phyloP scores from a whole-genome alignment of 148 eudicot species.

The Oxyria digyna region DNA sequence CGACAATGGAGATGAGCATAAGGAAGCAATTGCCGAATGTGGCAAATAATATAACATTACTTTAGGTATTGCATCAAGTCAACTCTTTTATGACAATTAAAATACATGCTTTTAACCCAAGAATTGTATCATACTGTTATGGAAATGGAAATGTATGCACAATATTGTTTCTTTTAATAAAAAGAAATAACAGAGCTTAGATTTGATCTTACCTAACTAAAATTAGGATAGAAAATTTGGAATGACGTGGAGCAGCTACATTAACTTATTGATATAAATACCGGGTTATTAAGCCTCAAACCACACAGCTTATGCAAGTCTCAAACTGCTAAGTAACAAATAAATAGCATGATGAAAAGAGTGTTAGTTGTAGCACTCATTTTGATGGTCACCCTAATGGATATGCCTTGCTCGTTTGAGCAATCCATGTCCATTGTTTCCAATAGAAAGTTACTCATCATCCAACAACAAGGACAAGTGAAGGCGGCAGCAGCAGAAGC shows the following conservation, averaged over 20 bases:
- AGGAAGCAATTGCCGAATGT: conserved; percentile 2
- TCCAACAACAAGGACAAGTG: neutral
- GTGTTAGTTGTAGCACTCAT: neutral
- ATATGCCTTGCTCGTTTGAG: neutral
- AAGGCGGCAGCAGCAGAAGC: neutral
- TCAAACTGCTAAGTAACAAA: neutral
- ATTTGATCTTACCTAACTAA: neutral
- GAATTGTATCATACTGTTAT: too few species aligned
- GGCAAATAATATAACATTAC: neutral
- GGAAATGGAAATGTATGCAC: neutral
- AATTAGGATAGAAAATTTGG: neutral
- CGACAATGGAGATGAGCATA: conserved; percentile 4
- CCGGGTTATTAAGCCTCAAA: neutral
- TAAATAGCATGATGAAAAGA: neutral
- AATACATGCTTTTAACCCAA: too few species aligned
- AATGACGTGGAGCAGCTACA: neutral
- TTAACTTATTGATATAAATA: neutral
- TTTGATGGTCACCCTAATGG: neutral
- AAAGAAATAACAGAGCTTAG: neutral
- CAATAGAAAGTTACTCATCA: neutral
- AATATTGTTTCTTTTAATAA: neutral
- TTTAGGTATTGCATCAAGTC: conserved; percentile 2
- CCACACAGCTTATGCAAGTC: neutral
- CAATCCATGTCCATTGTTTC: neutral
- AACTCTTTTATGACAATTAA: neutral